Base-by-base conservation (phyloP, 371 early-diverging fungal genomes). In the Coemansia sp. region DNA sequence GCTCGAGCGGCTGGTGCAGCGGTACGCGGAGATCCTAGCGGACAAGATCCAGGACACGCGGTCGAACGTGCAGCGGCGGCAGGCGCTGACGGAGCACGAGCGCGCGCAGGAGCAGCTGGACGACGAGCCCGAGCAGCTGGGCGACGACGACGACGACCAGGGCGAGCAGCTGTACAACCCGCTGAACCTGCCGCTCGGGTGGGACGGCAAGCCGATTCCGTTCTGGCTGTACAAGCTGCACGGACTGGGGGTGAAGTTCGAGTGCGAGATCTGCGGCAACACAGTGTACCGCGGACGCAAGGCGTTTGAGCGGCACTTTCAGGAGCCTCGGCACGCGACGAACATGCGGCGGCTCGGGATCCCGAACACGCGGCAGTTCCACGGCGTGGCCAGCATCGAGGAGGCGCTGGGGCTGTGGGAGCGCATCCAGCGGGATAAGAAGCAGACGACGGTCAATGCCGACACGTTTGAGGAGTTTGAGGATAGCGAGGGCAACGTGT, bases 131-230 rank as follows among this genome's bases (percentile, higher is more conserved):
- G 47, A 47, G 79, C 82, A n/a, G 83, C 79, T 31, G 84, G 85
- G 47, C 83, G 81, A n/a, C 90, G 87, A 87, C 0, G 91, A 91
- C 39, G 92, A 91, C 1, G 95, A 91, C 12, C 90, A 93, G 52
- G 92, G 90, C 16, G 95, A 94, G 61, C 85, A 85, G 66, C 88
- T 95, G 35, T 97, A 98, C 77, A 98, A 98, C 70, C 99, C 99
- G 12, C 83, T 97, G 20, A 97, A 97, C 63, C 78, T 98, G 51
- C 98, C 98, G 6, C 76, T 98, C 45, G 99, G 97, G 9, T 97
- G 97, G 97, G 99, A 98, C 71, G 99, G 98, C 40, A 99, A 99
- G 69, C 98, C 98, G 12, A 99, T 99, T 77, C 99, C 99, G 10
- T 96, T 90, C 77, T 99, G 99, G 99, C 82, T 99, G 35, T 99